Conservation (phyloP, 352 stramenopile species). For the Phytophthora pini region DNA sequence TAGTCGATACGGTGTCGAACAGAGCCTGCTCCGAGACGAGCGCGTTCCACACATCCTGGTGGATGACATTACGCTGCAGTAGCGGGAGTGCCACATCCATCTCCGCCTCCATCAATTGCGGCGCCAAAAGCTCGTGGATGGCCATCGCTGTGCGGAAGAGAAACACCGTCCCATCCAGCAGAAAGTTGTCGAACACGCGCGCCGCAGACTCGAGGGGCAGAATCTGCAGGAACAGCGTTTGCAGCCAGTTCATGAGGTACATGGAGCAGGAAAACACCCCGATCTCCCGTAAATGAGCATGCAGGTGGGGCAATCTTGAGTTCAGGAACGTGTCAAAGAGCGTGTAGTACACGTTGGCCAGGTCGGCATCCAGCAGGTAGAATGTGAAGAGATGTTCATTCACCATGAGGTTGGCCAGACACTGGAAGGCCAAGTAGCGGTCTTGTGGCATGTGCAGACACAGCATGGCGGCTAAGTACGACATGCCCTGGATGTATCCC, state of each 20-base stretch:
- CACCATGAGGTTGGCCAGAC: constrained; percentile 88
- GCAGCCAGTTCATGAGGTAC: constrained; percentile 91
- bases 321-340: constrained; percentile 80
- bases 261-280: constrained; percentile 72
- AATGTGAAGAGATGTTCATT: constrained; percentile 91
- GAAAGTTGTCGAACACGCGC: constrained; percentile 85
- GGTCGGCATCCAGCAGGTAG: constrained; percentile 82
- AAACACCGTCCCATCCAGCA: constrained; percentile 86
- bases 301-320: constrained; percentile 52
- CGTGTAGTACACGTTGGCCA: constrained; percentile 83
- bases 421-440: constrained; percentile 85
- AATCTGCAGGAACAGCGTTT: constrained; percentile 88
- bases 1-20: constrained; percentile 67
- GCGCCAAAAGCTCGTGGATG: constrained; percentile 74
- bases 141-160: constrained; percentile 85
- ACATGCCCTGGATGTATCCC: constrained; percentile 92
- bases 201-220: constrained; percentile 78
- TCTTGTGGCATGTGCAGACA: constrained; percentile 89
- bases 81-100: constrained; percentile 82
- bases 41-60: constrained; percentile 65
- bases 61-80: constrained; percentile 71
- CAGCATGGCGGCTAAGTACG: constrained; percentile 85
- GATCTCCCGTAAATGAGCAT: constrained; percentile 61
- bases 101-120: constrained; percentile 59
- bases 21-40: constrained; percentile 73